A percentile compares a stretch with the other conserved stretches of the same genome.
Evolutionary conservation across 345 rosid genomes (phyloP).

Genomic region (Eutrema yunnanense): DNA sequence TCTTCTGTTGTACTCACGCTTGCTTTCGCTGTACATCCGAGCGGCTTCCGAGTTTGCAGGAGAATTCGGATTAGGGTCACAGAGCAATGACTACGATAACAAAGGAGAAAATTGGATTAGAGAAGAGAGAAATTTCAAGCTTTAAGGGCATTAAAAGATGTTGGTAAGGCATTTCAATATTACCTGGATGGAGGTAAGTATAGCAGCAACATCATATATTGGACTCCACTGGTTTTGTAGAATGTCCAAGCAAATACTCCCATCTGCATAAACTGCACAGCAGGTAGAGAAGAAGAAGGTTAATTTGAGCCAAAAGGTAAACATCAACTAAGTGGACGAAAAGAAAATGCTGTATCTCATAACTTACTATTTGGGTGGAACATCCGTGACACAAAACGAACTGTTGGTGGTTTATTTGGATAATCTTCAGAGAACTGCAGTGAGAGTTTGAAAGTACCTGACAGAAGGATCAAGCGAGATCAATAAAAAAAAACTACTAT

Average conservation of each 20-base stretch:
- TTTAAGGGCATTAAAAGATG: not conserved
- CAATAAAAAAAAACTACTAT: not conserved
- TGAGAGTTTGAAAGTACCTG: conserved; percentile 64
- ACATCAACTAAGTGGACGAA: not conserved
- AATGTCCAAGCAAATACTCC: conserved; percentile 94
- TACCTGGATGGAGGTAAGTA: conserved; percentile 96
- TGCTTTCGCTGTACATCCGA: conserved; percentile 69
- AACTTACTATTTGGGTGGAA: conserved; percentile 66
- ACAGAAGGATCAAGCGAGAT: conserved; percentile 4
- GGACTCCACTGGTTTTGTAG: conserved; percentile 99
- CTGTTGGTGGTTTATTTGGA: conserved; percentile 66
- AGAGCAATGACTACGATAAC: conserved; percentile 53
- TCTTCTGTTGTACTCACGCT: conserved; percentile 70
- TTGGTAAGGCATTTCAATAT: not conserved
- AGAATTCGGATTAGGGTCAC: conserved; percentile 81
- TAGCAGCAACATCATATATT: conserved; percentile 94
- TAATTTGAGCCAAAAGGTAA: not conserved
- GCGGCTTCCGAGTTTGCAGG: conserved; percentile 92
- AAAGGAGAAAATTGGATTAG: not conserved
- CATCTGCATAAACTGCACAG: conserved; percentile 86
- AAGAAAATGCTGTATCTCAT: not conserved
- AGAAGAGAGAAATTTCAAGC: not conserved
- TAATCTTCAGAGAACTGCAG: conserved; percentile 59
- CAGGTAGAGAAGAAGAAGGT: not conserved
- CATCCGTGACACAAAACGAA: conserved; percentile 64